A percentile compares a stretch with the other conserved stretches of the same genome.
Conservation (phyloP, 345 rosid species). For the Citrus australasica region DNA sequence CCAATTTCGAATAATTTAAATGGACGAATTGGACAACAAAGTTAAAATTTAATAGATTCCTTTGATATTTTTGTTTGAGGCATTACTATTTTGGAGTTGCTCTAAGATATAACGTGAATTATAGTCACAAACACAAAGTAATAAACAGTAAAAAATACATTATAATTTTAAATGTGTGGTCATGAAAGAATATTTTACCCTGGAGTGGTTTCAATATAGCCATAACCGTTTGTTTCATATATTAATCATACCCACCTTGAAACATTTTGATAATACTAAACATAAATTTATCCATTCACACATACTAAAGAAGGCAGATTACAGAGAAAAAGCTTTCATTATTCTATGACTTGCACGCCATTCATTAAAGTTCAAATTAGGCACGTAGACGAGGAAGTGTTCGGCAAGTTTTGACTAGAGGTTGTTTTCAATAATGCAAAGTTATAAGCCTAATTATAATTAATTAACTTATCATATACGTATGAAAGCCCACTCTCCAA, state of each 20-base stretch:
- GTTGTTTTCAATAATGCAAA: conserved; percentile 3
- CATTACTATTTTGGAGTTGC: no score
- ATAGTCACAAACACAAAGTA: no score
- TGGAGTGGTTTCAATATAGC: no score
- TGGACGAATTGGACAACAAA: background rate
- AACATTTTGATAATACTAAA: no score
- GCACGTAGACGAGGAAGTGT: conserved; percentile 12
- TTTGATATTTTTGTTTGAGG: no score
- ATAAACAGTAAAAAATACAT: no score
- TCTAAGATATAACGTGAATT: no score
- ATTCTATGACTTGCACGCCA: background rate
- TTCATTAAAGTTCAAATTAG: background rate
- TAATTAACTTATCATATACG: conserved; percentile 7
- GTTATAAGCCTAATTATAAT: conserved; percentile 9
- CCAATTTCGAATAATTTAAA: background rate
- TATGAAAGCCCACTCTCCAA: conserved; percentile 10
- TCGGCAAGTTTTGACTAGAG: conserved; percentile 21
- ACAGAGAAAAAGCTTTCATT: background rate
- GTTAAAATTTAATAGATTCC: background rate
- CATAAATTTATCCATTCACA: no score
- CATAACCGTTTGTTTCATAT: no score
- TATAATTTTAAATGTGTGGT: no score
- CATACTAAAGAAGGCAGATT: no score
- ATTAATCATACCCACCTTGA: no score
- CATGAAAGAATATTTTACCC: fast-evolving